phyloP scores from a whole-genome alignment of 2,329 filamentous ascomycete genomes.

The Colletotrichum sp. region DNA sequence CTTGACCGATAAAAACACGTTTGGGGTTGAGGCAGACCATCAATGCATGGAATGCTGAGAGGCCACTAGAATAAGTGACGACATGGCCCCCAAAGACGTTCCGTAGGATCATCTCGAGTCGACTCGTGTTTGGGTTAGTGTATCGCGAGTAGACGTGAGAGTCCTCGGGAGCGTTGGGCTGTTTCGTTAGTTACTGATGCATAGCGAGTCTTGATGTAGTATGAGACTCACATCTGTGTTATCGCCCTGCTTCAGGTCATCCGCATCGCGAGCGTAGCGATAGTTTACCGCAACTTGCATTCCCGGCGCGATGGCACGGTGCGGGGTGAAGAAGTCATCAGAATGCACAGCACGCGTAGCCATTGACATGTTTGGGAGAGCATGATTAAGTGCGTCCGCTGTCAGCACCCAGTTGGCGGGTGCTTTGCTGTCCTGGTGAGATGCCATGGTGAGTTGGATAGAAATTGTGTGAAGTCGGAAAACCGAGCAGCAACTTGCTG shows the following conservation, averaged over 20 bases:
- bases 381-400: not conserved
- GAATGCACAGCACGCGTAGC: not conserved
- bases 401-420: not conserved
- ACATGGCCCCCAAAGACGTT: not conserved
- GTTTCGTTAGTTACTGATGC: not conserved
- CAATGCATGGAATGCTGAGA: conserved; percentile 46
- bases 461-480: not conserved
- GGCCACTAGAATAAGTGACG: not conserved
- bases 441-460: not conserved
- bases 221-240: not conserved
- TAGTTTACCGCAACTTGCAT: not conserved
- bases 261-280: not conserved
- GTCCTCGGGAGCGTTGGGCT: not conserved
- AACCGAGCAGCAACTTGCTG: not conserved
- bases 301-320: not conserved
- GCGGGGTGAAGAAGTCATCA: not conserved
- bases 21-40: conserved; percentile 82
- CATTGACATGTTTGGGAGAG: not conserved
- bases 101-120: not conserved
- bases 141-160: not conserved
- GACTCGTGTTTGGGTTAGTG: not conserved
- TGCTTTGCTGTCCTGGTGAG: not conserved
- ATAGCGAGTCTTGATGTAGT: accelerated
- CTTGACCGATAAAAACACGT: conserved; percentile 79
- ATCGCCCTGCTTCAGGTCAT: not conserved